Base-by-base conservation (phyloP, 176 grass and related monocot genomes). In the Musa beccarii region DNA sequence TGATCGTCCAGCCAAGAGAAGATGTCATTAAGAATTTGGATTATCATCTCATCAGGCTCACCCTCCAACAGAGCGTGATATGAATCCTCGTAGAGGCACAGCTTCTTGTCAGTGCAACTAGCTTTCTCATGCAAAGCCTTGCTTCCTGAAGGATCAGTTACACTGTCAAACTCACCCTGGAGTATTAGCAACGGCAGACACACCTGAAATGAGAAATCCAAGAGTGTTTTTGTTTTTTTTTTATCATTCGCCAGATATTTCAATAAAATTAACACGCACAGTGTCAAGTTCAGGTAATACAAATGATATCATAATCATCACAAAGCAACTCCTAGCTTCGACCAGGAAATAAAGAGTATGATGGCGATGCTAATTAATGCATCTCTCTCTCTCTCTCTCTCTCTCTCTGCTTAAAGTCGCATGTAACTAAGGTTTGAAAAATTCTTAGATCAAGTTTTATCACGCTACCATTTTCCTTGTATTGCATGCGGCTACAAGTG, bases 61-160 rank as follows among this genome's bases (percentile, higher is more conserved):
- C 95, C 95, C 85, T 93, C 95, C 11, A 93, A 75, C 68, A 93
- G 80, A n/a, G 95, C 52, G 57, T 98, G 95, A 19, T 75, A 89
- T 8, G 90, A 86, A 26, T 84, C 84, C 82, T 91, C 78, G 62
- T 93, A 98, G 76, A 98, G 86, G 28, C 81, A 77, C 43, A 98
- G 71, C 23, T 88, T 93, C 78, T 98, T 98, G 82, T 93, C 95
- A 2, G 83, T 74, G 73, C 86, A 93, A 66, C 80, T 89, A 0
- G 90, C 88, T 66, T 93, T 93, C 66, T 89, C 86, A 79, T 93
- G 89, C 53, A 98, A 68, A 78, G 81, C 95, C 85, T 93, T 98
- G 79, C 95, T 98, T 63, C 93, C 90, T 23, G 84, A 84, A 66
- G 90, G 82, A 79, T 93, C 90, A 16, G 95, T 98, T 51, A 98